Conservation (phyloP, 73 alveolate species). For the Symbiodinium pilosum region DNA sequence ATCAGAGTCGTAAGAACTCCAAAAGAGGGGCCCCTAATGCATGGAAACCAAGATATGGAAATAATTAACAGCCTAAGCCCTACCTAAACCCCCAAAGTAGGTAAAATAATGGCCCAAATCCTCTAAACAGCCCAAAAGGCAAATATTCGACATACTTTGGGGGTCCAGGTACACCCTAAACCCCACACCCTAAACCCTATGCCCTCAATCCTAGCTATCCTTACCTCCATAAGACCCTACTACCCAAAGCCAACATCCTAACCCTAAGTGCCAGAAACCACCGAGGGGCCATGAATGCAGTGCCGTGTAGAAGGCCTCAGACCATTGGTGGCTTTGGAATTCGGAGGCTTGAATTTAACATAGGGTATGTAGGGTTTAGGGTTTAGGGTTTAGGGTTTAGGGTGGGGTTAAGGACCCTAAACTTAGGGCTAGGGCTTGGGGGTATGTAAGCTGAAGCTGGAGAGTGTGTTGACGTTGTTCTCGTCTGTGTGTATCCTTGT, state of each 20-base stretch:
- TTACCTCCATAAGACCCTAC: not conserved
- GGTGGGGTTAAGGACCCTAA: not conserved
- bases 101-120: no score
- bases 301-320: slow-evolving; percentile 41
- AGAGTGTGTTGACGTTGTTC: no score
- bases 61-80: no score
- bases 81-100: not conserved
- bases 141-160: not conserved
- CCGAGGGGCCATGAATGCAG: slow-evolving; percentile 36
- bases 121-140: not conserved
- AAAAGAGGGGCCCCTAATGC: no score
- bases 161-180: not conserved
- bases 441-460: no score
- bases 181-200: not conserved
- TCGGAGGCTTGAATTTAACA: not conserved
- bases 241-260: not conserved
- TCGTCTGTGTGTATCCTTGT: no score
- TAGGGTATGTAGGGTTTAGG: not conserved
- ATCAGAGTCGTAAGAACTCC: no score
- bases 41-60: no score
- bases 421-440: not conserved
- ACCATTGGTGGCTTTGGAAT: not conserved
- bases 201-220: no score
- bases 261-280: no score
- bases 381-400: not conserved